These are phyloP conservation scores for Mortierella sp. DNA, from an alignment of 371 early-diverging fungal genomes.

Conservation along the genomic window DNA sequence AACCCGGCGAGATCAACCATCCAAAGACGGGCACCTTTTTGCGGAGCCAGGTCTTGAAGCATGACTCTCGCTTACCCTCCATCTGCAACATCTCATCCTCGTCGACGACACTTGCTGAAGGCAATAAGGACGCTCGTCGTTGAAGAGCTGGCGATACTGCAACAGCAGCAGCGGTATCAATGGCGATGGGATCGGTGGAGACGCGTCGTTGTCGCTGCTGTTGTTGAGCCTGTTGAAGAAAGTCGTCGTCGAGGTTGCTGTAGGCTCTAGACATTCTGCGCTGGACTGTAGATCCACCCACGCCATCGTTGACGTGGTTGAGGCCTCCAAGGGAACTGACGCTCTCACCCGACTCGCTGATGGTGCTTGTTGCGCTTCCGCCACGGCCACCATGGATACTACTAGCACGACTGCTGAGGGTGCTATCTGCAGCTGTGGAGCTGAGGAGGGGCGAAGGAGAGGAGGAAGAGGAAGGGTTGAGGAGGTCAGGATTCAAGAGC, in stretches of 20 bases:
- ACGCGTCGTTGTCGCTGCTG: neutral
- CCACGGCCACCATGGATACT: slow-evolving; percentile 18
- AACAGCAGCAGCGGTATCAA: neutral
- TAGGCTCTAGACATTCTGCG: slow-evolving; percentile 48
- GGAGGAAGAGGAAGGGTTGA: neutral
- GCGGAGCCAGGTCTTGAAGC: slow-evolving; percentile 48
- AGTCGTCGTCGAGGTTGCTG: slow-evolving; percentile 6
- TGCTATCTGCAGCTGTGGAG: neutral
- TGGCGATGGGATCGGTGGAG: slow-evolving; percentile 5
- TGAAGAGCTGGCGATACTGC: neutral
- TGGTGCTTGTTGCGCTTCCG: slow-evolving; percentile 13
- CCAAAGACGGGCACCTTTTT: slow-evolving; percentile 42
- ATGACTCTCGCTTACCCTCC: slow-evolving; percentile 25
- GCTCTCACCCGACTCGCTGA: slow-evolving; percentile 40
- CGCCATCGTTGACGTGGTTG: slow-evolving; percentile 56
- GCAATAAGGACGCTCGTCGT: neutral
- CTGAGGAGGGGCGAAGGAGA: neutral
- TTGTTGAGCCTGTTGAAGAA: neutral
- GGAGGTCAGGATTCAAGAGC: neutral
- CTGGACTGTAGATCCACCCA: slow-evolving; percentile 36
- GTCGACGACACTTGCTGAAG: neutral
- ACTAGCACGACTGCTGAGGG: slow-evolving; percentile 30
- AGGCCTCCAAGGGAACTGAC: slow-evolving; percentile 46
- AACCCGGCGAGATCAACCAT: slow-evolving; percentile 59
- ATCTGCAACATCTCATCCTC: neutral